Evolutionary conservation across 129 eudicot species (phyloP), one percentile per base, ranked within the genome.

Genomic region (Mikania micrantha): DNA sequence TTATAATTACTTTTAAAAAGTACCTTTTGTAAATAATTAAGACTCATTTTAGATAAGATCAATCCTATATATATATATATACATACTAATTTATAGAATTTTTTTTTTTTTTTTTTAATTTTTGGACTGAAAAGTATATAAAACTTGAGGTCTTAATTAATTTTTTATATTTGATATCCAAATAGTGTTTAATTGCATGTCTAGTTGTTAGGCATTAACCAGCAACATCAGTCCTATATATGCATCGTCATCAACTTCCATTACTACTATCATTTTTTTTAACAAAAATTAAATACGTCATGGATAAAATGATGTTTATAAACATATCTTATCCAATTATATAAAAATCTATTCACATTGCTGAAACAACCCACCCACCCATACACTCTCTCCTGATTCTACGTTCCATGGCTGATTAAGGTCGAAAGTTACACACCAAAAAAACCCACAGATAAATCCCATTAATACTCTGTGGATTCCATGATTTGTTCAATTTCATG

Each of bases 331-430:
- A 75, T 75, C 79, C 61, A 67, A 32, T n/a, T n/a, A n/a, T n/a
- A n/a, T n/a, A n/a, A n/a, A 67, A 75, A 67, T 65, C 47, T 74
- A 21, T 74, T 66, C 67, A 74, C 79, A 48, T 54, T 40, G n/a
- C n/a, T n/a, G n/a, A n/a, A n/a, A n/a, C n/a, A n/a, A n/a, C n/a
- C n/a, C n/a, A n/a, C n/a, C n/a, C n/a, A n/a, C n/a, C n/a, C n/a
- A n/a, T n/a, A n/a, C n/a, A n/a, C n/a, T n/a, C n/a, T n/a, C n/a
- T n/a, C n/a, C n/a, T n/a, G n/a, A n/a, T n/a, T n/a, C n/a, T n/a
- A n/a, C n/a, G n/a, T n/a, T n/a, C n/a, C n/a, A n/a, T n/a, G n/a
- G n/a, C n/a, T n/a, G n/a, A n/a, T n/a, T n/a, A n/a, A n/a, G n/a
- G n/a, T n/a, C n/a, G n/a, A n/a, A n/a, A n/a, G n/a, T n/a, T n/a